Evolutionary conservation across 371 early-diverging fungal genomes (phyloP), one percentile per base, ranked within the genome.

Genomic region (Rhizomucor pusillus): DNA sequence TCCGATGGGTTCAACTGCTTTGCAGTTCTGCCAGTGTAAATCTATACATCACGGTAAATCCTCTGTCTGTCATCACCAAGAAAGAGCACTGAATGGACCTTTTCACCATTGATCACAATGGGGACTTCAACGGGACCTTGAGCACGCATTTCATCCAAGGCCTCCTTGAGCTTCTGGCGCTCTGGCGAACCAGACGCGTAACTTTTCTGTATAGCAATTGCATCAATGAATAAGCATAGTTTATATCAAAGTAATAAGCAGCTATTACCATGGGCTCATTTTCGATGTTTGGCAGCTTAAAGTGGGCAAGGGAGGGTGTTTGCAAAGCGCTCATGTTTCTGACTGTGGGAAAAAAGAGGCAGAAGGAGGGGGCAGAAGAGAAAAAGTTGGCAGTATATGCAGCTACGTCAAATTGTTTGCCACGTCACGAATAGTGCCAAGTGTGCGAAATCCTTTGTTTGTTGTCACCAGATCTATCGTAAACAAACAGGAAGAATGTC

Each of bases 231-330:
- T 40, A 25, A n/a, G 22, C 24, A 47, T 22, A 19, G 18, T 36
- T 7, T 16, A 20, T 20, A 19, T 19, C 14, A 11, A n/a, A 50
- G 36, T n/a, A 14, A 24, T 20, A n/a, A n/a, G n/a, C n/a, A 20
- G 19, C 11, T 41, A 5, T 70, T 74, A 86, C 88, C 87, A 92
- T 90, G 52, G 93, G 91, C 84, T 96, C 95, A 74, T 96, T 96
- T 46, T 74, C 69, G 56, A 93, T 86, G 56, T 77, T 74, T 36
- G 95, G 97, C 56, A 96, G 75, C 72, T 80, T 86, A 78, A 89
- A 88, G 57, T 80, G 71, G 57, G 84, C 86, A 59, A 87, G 81
- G 54, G 67, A 71, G 57, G 85, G 81, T 56, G 81, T 81, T 34
- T 53, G 54, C 20, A 51, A 40, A 11, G 54, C 41, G 11, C 5